phyloP scores from a whole-genome alignment of 139 green algal species.

The Coelastrella sp. region DNA sequence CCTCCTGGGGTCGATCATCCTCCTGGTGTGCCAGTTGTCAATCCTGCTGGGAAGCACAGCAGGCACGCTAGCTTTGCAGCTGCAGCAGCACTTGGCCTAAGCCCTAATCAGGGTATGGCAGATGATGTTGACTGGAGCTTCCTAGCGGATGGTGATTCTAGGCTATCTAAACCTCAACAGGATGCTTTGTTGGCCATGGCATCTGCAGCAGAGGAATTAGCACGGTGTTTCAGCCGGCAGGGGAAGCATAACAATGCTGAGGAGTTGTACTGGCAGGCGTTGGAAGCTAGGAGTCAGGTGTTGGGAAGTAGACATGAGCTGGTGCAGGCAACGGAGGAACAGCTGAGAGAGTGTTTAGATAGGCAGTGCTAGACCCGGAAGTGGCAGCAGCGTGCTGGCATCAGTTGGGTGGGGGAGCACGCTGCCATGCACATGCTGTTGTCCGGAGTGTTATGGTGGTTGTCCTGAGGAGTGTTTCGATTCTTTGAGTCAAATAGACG shows the following conservation, averaged over 20 bases:
- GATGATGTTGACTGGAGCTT: slow-evolving; percentile 40
- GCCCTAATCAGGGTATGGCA: neutral
- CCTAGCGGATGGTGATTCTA: slow-evolving; percentile 15
- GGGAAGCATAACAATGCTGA: slow-evolving; percentile 39
- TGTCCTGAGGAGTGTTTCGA: too few relatives aligned
- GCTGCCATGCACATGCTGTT: too few relatives aligned
- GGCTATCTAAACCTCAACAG: slow-evolving; percentile 5
- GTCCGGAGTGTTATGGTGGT: too few relatives aligned
- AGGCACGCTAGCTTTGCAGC: slow-evolving; percentile 20
- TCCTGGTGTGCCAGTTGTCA: neutral
- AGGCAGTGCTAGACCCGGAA: neutral
- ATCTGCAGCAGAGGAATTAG: slow-evolving; percentile 46
- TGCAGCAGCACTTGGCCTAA: neutral
- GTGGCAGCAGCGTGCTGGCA: too few relatives aligned
- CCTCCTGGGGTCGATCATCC: neutral
- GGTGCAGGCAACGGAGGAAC: slow-evolving; percentile 31
- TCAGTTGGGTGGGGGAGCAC: too few relatives aligned
- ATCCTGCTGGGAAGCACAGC: neutral
- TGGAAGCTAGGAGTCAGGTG: slow-evolving; percentile 42
- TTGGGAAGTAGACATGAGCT: slow-evolving; percentile 36
- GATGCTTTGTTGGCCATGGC: slow-evolving; percentile 37
- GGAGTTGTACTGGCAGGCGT: slow-evolving; percentile 40
- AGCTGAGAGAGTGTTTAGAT: slow-evolving; percentile 27
- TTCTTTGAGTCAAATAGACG: too few relatives aligned
- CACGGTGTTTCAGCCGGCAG: neutral